Base-by-base conservation (phyloP, 441 rosid species). In the Corymbia calophylla region DNA sequence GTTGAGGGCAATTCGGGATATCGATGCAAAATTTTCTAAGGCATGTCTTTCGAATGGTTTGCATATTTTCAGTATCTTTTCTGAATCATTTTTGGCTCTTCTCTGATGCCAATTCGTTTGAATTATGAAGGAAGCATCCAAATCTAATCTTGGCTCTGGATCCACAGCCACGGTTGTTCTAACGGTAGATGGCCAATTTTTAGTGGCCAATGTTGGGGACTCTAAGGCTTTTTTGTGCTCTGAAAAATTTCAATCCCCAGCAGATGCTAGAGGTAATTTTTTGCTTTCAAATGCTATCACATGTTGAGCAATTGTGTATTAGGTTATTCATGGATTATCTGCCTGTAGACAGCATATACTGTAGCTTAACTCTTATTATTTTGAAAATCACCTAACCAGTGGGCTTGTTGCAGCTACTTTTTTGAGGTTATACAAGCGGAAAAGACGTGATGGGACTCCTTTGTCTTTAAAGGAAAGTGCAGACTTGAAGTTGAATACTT, bases 181-280 rank as follows among this genome's bases (percentile, higher is more conserved):
- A 64, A 93, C 95, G n/a, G 99, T 95, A 66, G 97, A 96, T 90
- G 98, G 95, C 88, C 97, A 94, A 87, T 91, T 97, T 88, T 92
- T 97, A 94, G 99, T 94, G 88, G 99, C 98, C 88, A 97, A 95
- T 89, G 89, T 97, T 90, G 99, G 99, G 86, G 99, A 97, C 90
- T 97, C 99, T 53, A 97, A 97, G 94, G 99, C 99, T 68, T 92
- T 97, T 91, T 90, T 97, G 88, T 97, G 99, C 93, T 96, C 99
- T 48, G 97, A 97, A 93, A 94, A 93, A 23, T 94, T 95, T 92
- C 97, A 93, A 92, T 94, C 97, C 85, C 97, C 98, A 54, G 94
- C 94, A 88, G 97, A 97, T 90, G 99, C 97, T 48, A 97, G 93
- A 96, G 98, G 99, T 97, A 55, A 87, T 87, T 90, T 70, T 89